Evolutionary conservation across 2,329 filamentous ascomycete genomes (phyloP).

Genomic region (Aureobasidium uvarum): DNA sequence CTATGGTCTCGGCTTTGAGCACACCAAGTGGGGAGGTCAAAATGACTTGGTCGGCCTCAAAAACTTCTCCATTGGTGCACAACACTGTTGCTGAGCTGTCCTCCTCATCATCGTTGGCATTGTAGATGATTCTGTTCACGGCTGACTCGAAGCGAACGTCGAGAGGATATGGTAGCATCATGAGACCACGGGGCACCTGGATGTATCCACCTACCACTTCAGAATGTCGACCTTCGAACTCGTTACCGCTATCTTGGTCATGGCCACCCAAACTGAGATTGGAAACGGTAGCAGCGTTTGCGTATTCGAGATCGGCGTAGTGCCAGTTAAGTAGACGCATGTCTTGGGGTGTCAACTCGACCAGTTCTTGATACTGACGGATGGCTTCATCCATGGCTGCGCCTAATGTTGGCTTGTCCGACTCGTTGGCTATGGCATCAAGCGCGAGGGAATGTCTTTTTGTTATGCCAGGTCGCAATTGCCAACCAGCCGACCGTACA

Average conservation of each 20-base stretch:
- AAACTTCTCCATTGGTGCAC: conserved; percentile 71
- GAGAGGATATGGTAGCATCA: conserved; percentile 71
- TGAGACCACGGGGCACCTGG: conserved; percentile 82
- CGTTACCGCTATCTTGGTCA: conserved; percentile 97
- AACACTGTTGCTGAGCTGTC: conserved; percentile 58
- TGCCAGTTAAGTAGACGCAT: conserved; percentile 96
- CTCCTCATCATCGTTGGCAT: conserved; percentile 42
- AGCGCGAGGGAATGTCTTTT: conserved; percentile 69
- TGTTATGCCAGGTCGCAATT: conserved; percentile 60
- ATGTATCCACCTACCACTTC: conserved; percentile 95
- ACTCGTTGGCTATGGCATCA: conserved; percentile 60
- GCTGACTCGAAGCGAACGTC: conserved; percentile 71
- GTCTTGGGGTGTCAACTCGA: conserved; percentile 82
- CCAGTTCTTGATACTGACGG: conserved; percentile 75
- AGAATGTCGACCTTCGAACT: conserved; percentile 92
- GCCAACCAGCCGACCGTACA: conserved; percentile 79
- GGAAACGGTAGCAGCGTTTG: conserved; percentile 85
- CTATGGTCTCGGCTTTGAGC: conserved; percentile 74
- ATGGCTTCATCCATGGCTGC: conserved; percentile 93
- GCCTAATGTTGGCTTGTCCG: conserved; percentile 70
- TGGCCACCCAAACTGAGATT: conserved; percentile 85
- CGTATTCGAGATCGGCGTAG: conserved; percentile 96
- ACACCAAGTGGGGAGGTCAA: conserved; percentile 89
- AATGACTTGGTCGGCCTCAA: conserved; percentile 88
- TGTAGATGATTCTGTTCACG: conserved; percentile 71